phyloP scores from a whole-genome alignment of 495 filamentous ascomycete genomes.

The Diplogelasinospora grovesii region DNA sequence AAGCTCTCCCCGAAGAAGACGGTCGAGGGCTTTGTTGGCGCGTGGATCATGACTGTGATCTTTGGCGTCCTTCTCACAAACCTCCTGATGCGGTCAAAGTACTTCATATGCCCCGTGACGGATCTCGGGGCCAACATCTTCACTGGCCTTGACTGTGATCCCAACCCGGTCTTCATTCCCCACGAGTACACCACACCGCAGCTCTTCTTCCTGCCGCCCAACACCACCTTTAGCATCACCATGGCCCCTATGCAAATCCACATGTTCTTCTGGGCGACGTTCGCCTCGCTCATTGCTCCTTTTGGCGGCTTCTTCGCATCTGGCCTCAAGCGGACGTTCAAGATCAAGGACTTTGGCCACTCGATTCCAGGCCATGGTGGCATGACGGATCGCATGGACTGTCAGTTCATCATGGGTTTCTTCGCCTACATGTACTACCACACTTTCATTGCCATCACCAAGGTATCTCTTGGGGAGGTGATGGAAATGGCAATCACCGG shows the following conservation, averaged over 20 bases:
- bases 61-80: conserved; percentile 82
- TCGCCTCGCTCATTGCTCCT: conserved; percentile 93
- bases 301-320: conserved; percentile 99
- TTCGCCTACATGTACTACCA: conserved; percentile 98
- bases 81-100: conserved; percentile 83
- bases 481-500: conserved; percentile 86
- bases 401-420: conserved; percentile 99
- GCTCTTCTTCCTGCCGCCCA: conserved; percentile 49
- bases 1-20: conserved; percentile 99
- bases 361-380: conserved; percentile 96
- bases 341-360: conserved; percentile 99
- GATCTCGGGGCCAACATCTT: conserved; percentile 90
- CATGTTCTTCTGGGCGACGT: conserved; percentile 81
- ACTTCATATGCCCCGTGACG: conserved; percentile 97
- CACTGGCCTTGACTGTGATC: conserved; percentile 82
- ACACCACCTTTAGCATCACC: conserved; percentile 48
- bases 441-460: conserved; percentile 87
- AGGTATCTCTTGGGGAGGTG: conserved; percentile 71
- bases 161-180: conserved; percentile 88
- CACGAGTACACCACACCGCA: conserved; percentile 76
- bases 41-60: conserved; percentile 89
- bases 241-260: conserved; percentile 93
- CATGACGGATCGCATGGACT: conserved; percentile 99
- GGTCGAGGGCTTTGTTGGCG: conserved; percentile 94
- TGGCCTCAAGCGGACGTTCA: conserved; percentile 96